Evolutionary conservation across 345 rosid species (phyloP), one percentile per base, ranked within the genome.

Genomic region (Boechera divaricarpa): DNA sequence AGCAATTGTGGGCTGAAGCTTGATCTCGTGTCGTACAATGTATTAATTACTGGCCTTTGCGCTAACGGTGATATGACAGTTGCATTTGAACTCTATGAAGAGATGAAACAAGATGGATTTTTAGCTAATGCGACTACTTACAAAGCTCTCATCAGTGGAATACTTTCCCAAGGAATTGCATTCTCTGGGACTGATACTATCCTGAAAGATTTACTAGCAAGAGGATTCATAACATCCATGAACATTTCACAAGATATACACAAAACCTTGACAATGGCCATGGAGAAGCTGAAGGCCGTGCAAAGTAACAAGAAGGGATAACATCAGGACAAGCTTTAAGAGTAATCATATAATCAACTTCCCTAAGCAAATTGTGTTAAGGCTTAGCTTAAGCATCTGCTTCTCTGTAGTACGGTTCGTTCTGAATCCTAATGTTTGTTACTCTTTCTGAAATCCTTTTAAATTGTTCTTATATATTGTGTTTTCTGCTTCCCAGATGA

Each of bases 21-120:
- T 57, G 97, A 94, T 78, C 87, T 86, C 35, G 86, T 89, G 66
- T 82, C 84, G 11, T 91, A 87, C 82, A 91, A 90, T 80, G 98
- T 91, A 48, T 83, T 94, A 47, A 83, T 94, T 72, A 78, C 85
- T 5, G 97, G 93, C 70, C 77, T 83, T 35, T 91, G 97, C 80
- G 84, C 73, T 56, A 67, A 52, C 65, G 86, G 89, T 79, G 88
- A 90, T 70, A 65, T 84, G 63, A 74, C 57, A 51, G 66, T 74
- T 82, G 92, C 95, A 11, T 70, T 85, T 67, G 72, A 83, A 64
- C 84, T 89, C 77, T 91, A 87, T 77, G 83, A 89, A 82, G 92
- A 89, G 88, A 90, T 91, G 90, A 94, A 90, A 77, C 80, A 67
- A 63, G 80, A 67, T 55, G 86, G 82, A 35, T 82, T 91, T n/a